phyloP scores from a whole-genome alignment of 208 protist genomes.

The Endotrypanum monterogeii region DNA sequence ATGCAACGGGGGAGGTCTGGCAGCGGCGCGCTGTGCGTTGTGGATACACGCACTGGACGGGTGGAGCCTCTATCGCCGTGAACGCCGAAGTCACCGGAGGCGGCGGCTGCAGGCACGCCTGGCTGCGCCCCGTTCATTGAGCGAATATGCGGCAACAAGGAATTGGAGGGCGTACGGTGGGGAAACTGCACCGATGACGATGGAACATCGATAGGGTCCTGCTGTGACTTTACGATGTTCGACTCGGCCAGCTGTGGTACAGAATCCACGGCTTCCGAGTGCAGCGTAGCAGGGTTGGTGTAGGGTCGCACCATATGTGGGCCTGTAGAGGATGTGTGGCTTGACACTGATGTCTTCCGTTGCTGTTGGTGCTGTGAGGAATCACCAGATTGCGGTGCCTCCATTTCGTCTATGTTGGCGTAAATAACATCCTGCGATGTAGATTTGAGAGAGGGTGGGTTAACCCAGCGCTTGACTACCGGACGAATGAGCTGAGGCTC shows the following conservation, averaged over 20 bases:
- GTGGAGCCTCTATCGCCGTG: not conserved
- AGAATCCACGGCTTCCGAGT: slow-evolving; percentile 2
- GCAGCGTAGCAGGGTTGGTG: not conserved
- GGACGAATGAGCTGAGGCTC: slow-evolving; percentile 29
- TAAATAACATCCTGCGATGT: slow-evolving; percentile 14
- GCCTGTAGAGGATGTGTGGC: not conserved
- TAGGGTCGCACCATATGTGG: not conserved
- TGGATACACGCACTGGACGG: not conserved
- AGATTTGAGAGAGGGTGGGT: not conserved
- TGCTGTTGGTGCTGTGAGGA: not conserved
- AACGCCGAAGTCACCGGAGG: not conserved
- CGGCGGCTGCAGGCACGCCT: not conserved
- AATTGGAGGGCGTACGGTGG: not conserved
- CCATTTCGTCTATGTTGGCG: not conserved
- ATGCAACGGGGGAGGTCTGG: not conserved
- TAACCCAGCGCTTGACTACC: slow-evolving; percentile 17
- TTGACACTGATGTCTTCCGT: not conserved
- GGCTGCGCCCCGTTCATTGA: not conserved
- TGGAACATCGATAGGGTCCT: not conserved
- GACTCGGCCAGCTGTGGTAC: slow-evolving; percentile 4
- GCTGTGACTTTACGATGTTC: slow-evolving; percentile 1
- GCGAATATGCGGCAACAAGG: not conserved
- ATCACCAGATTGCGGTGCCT: slow-evolving; percentile 4
- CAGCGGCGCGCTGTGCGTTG: not conserved
- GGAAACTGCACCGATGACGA: slow-evolving; percentile 9